Evolutionary conservation across 2,329 filamentous ascomycete genomes (phyloP), one percentile per base, ranked within the genome.

Genomic region (Fusarium sp.): DNA sequence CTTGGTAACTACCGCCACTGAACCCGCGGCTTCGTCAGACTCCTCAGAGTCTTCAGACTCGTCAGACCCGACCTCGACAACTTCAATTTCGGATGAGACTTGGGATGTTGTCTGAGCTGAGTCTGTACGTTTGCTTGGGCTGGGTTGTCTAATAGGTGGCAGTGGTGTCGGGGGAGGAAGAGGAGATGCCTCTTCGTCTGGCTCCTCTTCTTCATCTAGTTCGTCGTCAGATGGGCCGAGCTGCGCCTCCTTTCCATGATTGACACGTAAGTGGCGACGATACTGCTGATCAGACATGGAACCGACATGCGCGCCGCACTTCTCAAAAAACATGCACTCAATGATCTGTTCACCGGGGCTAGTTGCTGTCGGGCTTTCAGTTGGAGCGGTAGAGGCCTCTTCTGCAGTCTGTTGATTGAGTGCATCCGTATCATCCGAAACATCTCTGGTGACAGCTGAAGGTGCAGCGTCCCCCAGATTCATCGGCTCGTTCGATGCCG

Each of bases 281-380:
- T 64, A 50, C 34, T 70, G 58, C 11, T 39, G 12, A 0, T 49
- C 8, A 2, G 49, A 36, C 68, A 70, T 66, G 1, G 28, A 28
- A 1, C 42, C 43, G 3, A 61, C 29, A 6, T 43, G 9, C 1
- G 38, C 34, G 9, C 65, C 68, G 1, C 68, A 70, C 3, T 50
- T 36, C 0, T 57, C 44, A 32, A 65, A 70, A 24, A 56, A 57
- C 1, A 46, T 19, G 7, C 68, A 70, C 35, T 48, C 51, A 19
- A 15, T 47, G 5, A 13, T 24, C 24, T 29, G 19, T 7, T 22
- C 22, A 40, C 8, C 15, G 12, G 19, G 3, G 4, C 4, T 10
- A 7, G 36, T 22, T 12, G 36, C 35, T 13, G 31, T 10, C 35
- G 15, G 13, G 10, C 9, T 25, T 19, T 39, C 11, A 31, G 1